Evolutionary conservation across 306 rosid species (phyloP).

Genomic region (Cercis canadensis): DNA sequence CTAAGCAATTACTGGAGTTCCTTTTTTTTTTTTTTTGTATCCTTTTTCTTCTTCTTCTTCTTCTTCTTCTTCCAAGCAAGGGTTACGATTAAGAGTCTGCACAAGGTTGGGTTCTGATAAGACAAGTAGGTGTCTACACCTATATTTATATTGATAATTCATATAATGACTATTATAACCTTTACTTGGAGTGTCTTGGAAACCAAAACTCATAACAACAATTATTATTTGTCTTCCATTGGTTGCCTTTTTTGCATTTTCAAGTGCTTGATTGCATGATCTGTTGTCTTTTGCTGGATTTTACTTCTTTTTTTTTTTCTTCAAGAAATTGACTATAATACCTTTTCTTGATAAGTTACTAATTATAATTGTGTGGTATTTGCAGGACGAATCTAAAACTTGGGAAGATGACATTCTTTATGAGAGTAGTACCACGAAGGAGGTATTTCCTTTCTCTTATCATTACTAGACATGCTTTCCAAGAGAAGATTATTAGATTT

Average conservation of each 20-base stretch:
- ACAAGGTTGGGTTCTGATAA: not conserved
- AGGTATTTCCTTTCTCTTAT: constrained; percentile 52
- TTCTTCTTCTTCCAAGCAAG: no score
- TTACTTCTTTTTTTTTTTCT: not conserved
- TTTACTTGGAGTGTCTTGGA: constrained; percentile 20
- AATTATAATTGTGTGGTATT: constrained; percentile 28
- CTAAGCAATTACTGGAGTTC: not conserved
- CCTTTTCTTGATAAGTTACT: constrained; percentile 1
- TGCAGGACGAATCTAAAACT: constrained; percentile 65
- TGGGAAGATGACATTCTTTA: constrained; percentile 77
- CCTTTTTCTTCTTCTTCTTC: no score
- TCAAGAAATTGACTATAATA: constrained; percentile 4
- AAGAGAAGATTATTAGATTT: constrained; percentile 21
- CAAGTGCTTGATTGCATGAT: constrained; percentile 16
- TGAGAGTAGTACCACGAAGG: constrained; percentile 40
- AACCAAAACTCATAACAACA: not conserved
- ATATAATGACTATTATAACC: not conserved
- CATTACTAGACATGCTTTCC: not conserved
- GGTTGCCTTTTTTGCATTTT: not conserved
- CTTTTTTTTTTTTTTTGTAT: no score
- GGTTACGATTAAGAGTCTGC: no score
- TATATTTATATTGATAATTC: not conserved
- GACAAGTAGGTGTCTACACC: constrained; percentile 4
- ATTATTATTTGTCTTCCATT: constrained; percentile 5
- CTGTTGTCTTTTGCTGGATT: constrained; percentile 1